Base-by-base conservation (phyloP, 768 basidiomycete species). In the Crassisporium funariophilum region DNA sequence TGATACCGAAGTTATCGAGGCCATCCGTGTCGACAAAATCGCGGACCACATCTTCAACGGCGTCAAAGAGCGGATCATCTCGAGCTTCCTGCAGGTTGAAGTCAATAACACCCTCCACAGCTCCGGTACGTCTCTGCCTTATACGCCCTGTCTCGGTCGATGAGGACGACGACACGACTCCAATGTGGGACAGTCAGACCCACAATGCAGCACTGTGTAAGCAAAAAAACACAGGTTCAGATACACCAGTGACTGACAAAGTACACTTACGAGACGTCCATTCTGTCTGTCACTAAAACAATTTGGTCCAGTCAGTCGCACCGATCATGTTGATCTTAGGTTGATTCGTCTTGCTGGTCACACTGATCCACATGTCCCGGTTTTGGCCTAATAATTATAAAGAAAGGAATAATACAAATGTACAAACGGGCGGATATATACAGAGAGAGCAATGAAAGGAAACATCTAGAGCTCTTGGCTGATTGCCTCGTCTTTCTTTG, bases 401-500 rank as follows among this genome's bases (percentile, higher is more conserved):
- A 38, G 36, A 38, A 20, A 12, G 19, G 19, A 15, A 38, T 19
- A 38, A 46, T 49, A 50, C 43, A 50, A 46, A 40, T 49, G 49
- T 51, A 62, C 55, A 54, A 47, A 41, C 33, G 22, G 35, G 43
- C 41, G 37, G 48, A 49, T 58, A 16, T 57, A 60, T 65, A 66
- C 64, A 64, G 51, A 42, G 47, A 41, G 57, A 54, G 15, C 48
- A 56, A 41, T 21, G 39, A 53, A 37, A 40, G 55, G 46, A 53
- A 35, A 46, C 49, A 29, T 62, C 62, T 71, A 78, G 22, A 76
- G 74, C 48, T 79, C 76, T 52, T 74, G 72, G 49, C 72, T 69
- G 62, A 71, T 60, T 1, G 62, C 70, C 44, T 69, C 70, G 33
- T 77, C 75, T 58, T 76, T 75, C 60, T 70, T 72, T 44, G 67